Percentiles rank a stretch among this genome's conserved stretches.
These are phyloP conservation scores for Diaporthe australafricana DNA, from an alignment of 2,329 filamentous ascomycete genomes.

Conservation along the genomic window DNA sequence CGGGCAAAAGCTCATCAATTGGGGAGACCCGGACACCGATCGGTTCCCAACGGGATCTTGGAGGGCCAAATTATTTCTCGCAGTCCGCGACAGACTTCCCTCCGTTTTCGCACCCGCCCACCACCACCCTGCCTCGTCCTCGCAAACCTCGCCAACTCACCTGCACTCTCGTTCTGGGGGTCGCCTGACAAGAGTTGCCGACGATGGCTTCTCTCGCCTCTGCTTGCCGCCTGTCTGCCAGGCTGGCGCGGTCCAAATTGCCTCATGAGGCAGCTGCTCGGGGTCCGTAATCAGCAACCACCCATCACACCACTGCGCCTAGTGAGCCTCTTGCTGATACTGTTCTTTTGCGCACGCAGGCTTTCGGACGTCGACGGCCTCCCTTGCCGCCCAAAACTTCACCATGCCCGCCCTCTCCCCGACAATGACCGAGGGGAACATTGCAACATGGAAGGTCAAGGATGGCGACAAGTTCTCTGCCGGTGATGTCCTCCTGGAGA, in stretches of 20 bases:
- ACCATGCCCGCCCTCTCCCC: constrained; percentile 92
- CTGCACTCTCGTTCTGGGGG: constrained; percentile 24
- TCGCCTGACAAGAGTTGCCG: constrained; percentile 40
- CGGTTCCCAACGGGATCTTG: constrained; percentile 33
- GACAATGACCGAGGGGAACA: constrained; percentile 95
- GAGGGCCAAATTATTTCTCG: constrained; percentile 37
- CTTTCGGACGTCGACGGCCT: constrained; percentile 71
- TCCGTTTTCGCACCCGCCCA: constrained; percentile 4
- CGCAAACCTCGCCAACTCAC: constrained; percentile 43
- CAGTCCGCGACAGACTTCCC: constrained; percentile 18
- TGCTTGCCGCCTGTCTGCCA: constrained; percentile 72
- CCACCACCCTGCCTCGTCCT: constrained; percentile 36
- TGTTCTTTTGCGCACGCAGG: constrained; percentile 55
- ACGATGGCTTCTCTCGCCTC: constrained; percentile 75
- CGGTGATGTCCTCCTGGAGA: constrained; percentile 89
- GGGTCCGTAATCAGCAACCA: constrained; percentile 61
- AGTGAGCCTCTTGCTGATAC: constrained; percentile 23
- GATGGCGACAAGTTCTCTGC: constrained; percentile 86
- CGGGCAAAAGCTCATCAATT: constrained; percentile 35
- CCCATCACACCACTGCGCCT: neutral
- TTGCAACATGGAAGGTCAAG: constrained; percentile 86
- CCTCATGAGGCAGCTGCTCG: constrained; percentile 65
- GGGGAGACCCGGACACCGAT: constrained; percentile 30
- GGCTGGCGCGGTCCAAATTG: constrained; percentile 66
- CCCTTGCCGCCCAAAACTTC: constrained; percentile 84